These are phyloP conservation scores for Canavalia gladiata DNA, from an alignment of 306 rosid genomes.

Conservation along the genomic window DNA sequence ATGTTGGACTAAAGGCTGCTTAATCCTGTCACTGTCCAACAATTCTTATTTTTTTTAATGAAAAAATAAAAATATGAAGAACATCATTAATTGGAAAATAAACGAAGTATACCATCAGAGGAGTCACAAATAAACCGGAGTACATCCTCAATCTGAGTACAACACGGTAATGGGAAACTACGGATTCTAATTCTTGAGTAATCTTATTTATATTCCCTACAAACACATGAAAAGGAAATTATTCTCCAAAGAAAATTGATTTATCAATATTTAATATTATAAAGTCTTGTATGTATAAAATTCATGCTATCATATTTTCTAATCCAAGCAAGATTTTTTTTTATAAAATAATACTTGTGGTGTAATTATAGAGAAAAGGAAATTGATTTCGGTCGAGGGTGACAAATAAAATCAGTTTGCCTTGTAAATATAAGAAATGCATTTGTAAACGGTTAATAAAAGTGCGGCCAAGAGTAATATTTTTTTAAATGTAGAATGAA, in stretches of 20 bases:
- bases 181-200: not conserved
- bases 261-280: too few species aligned
- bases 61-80: not conserved
- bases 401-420: too few species aligned
- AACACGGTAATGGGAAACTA: not conserved
- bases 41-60: not conserved
- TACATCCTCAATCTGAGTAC: not conserved
- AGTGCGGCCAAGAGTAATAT: too few species aligned
- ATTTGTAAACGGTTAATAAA: not conserved
- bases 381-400: too few species aligned
- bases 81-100: not conserved
- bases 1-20: not conserved
- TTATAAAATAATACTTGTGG: too few species aligned
- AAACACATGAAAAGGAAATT: not conserved
- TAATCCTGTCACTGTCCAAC: conserved; percentile 24
- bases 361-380: not conserved
- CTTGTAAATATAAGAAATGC: not conserved
- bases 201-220: too few species aligned
- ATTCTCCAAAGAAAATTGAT: too few species aligned
- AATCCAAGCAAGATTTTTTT: too few species aligned
- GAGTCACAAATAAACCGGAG: not conserved
- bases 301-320: too few species aligned
- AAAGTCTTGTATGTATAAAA: too few species aligned
- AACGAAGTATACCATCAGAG: not conserved
- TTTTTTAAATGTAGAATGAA: too few species aligned